Conservation (phyloP, 768 basidiomycete genomes). For the Leccinum longicurvipes region DNA sequence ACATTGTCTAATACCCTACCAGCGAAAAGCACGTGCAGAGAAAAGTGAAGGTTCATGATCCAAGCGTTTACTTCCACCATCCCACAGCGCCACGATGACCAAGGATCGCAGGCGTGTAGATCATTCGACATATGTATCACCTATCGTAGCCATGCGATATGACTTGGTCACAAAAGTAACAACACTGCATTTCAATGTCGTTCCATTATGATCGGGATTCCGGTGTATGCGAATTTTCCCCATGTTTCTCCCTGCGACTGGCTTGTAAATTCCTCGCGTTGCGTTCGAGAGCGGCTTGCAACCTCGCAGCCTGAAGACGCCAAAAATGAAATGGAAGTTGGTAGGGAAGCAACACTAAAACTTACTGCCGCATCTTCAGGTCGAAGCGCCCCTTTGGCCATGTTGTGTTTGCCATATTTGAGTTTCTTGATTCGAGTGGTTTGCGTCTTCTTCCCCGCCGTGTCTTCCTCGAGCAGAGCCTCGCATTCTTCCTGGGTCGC, state of each 20-base stretch:
- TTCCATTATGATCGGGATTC: slow-evolving; percentile 11
- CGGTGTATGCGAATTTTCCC: slow-evolving; percentile 19
- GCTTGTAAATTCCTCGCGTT: slow-evolving; percentile 31
- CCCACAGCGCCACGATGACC: background rate
- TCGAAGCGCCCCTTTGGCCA: slow-evolving; percentile 81
- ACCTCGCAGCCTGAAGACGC: slow-evolving; percentile 55
- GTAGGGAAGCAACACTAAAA: slow-evolving; percentile 3
- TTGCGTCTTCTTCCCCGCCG: slow-evolving; percentile 28
- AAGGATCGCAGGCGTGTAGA: slow-evolving; percentile 4
- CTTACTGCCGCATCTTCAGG: slow-evolving; percentile 81
- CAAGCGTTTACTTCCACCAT: background rate
- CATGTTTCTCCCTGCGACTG: slow-evolving; percentile 24
- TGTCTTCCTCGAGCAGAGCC: slow-evolving; percentile 48
- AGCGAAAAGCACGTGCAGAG: slow-evolving; percentile 69
- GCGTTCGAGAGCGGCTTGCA: slow-evolving; percentile 62
- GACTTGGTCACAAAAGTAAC: slow-evolving; percentile 12
- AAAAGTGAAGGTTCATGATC: slow-evolving; percentile 47
- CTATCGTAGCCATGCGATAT: slow-evolving; percentile 19
- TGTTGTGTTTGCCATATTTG: slow-evolving; percentile 74
- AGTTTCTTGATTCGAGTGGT: slow-evolving; percentile 49
- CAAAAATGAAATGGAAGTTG: background rate
- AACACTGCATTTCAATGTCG: slow-evolving; percentile 4
- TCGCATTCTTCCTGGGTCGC: slow-evolving; percentile 73
- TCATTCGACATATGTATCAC: slow-evolving; percentile 21
- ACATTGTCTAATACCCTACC: background rate